Base-by-base conservation (phyloP, 768 basidiomycete genomes). In the Cyclocybe cylindracea region DNA sequence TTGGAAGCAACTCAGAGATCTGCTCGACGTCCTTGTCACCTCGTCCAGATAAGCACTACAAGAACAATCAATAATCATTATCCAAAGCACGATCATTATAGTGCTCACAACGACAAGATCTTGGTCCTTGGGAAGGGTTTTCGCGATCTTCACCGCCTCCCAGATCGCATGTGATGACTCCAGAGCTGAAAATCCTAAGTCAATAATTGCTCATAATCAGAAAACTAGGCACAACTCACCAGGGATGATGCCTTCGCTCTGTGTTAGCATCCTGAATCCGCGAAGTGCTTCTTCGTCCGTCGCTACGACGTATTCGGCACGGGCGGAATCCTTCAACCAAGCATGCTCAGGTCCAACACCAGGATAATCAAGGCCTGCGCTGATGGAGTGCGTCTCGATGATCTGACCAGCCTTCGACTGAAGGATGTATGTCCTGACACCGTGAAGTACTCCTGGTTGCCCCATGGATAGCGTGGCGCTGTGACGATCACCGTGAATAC, bases 11-110 rank as follows among this genome's bases (percentile, higher is more conserved):
- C 61, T 95, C 75, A n/a, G 89, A 94, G 51, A 99, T 94, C 64
- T 98, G 90, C 59, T 96, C 90, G 3, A 99, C 97, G 64, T 99
- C 96, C 71, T 98, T 98, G 70, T 98, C 94, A 13, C 97, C 97
- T 56, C 96, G 85, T 44, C 96, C 96, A 48, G 92, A 95, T 46
- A 98, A 75, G 63, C 94, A 97, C 91, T 95, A 53, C 33, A 61
- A 53, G 38, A 38, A 2, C 13, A 29, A 53, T 31, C 58, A 45
- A 54, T 29, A 10, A 24, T 7, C 14, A 24, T 45, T 18, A 34
- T 37, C 38, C 33, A 10, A 43, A 11, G 29, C 34, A 52, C 3
- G 44, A 35, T 31, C 7, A 45, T 11, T 10, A 40, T 34, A 10
- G 39, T 33, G 6, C 93, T 71, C 65, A 97, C 94, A 53, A 98